phyloP scores from a whole-genome alignment of 2,329 filamentous ascomycete species.

The Cordyceps cateniannulata region DNA sequence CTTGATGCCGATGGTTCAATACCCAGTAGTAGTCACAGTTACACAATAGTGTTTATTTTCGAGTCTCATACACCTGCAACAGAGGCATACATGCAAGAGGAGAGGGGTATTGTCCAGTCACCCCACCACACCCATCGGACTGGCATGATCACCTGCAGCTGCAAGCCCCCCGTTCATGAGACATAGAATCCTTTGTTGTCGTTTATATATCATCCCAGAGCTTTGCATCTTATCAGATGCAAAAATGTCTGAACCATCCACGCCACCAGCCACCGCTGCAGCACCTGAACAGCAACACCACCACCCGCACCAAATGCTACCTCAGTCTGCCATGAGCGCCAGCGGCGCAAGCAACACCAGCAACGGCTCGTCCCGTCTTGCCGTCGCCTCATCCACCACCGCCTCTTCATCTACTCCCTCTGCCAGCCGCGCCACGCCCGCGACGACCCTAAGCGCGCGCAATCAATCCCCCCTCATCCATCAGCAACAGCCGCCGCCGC shows the following conservation, averaged over 20 bases:
- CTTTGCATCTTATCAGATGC: background rate
- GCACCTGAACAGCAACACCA: background rate
- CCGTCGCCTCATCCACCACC: background rate
- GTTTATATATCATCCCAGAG: background rate
- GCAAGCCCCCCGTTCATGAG: background rate
- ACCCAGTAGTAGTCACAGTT: background rate
- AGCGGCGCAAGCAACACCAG: conserved; percentile 9
- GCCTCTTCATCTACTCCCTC: background rate
- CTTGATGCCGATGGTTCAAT: background rate
- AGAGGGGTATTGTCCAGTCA: background rate
- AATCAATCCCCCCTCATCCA: background rate
- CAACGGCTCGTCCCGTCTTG: conserved; percentile 2
- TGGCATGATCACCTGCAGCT: conserved; percentile 9
- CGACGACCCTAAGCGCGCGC: background rate
- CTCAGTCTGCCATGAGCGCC: background rate
- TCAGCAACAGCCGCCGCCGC: conserved; percentile 11
- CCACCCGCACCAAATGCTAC: background rate
- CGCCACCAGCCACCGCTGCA: background rate
- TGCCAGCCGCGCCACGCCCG: background rate
- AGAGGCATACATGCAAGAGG: background rate
- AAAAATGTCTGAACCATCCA: conserved; percentile 2
- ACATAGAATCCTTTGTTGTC: background rate
- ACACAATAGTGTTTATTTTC: background rate
- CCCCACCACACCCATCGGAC: conserved; percentile 5
- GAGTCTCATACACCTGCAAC: background rate